These are phyloP conservation scores for Infundibulicybe gibba DNA, from an alignment of 768 basidiomycete genomes.

Conservation along the genomic window DNA sequence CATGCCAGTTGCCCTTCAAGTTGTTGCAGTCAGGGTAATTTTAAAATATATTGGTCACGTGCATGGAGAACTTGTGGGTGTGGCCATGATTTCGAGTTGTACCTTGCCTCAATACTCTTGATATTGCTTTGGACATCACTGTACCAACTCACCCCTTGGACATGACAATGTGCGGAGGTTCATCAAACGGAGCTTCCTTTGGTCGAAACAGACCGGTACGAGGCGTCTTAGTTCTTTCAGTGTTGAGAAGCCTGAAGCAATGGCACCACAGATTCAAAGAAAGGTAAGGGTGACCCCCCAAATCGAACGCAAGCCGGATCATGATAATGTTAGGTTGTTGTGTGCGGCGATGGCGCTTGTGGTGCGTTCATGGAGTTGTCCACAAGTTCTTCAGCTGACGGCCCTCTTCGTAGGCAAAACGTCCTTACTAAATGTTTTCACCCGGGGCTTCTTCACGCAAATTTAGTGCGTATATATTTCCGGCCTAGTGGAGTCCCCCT, in stretches of 20 bases:
- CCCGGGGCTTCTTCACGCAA: conserved; percentile 90
- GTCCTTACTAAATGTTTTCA: conserved; percentile 84
- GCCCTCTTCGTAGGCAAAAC: conserved; percentile 61
- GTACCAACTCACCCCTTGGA: neutral
- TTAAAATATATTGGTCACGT: too few species aligned
- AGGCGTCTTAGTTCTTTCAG: conserved; percentile 11
- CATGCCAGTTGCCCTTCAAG: too few species aligned
- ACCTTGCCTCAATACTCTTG: neutral
- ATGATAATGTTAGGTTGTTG: conserved; percentile 50
- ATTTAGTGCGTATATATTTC: conserved; percentile 65
- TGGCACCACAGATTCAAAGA: conserved; percentile 36
- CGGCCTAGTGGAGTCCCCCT: neutral
- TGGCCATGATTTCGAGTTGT: neutral
- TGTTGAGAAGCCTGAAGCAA: neutral
- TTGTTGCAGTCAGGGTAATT: too few species aligned
- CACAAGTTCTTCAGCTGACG: conserved; percentile 8
- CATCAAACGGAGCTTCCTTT: conserved; percentile 49
- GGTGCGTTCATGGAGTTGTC: conserved; percentile 44
- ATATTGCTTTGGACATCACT: neutral
- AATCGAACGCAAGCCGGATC: conserved; percentile 1
- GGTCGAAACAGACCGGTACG: conserved; percentile 50
- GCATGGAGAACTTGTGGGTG: neutral
- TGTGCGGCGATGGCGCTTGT: conserved; percentile 96
- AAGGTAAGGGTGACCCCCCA: conserved; percentile 27
- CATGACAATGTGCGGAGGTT: conserved; percentile 59